Evolutionary conservation across 2,329 filamentous ascomycete species (phyloP).

Genomic region (Talaromyces sp.): DNA sequence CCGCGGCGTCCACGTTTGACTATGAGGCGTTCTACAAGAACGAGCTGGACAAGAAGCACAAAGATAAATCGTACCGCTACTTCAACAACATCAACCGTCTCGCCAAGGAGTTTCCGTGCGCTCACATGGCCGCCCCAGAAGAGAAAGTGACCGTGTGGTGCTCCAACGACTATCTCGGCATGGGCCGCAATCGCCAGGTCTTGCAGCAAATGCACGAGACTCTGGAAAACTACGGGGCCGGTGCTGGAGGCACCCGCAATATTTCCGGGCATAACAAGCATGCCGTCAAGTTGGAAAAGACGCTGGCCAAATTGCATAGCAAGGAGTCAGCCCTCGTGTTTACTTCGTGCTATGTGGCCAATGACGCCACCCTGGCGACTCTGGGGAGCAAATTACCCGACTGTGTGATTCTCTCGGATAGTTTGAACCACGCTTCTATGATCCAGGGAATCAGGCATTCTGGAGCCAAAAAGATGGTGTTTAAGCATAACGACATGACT

Average conservation of each 20-base stretch:
- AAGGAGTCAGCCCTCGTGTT: constrained; percentile 93
- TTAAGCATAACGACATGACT: constrained; percentile 95
- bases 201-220: constrained; percentile 91
- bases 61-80: constrained; percentile 99
- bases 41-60: constrained; percentile 97
- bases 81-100: constrained; percentile 99
- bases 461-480: constrained; percentile 93
- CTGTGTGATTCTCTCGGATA: constrained; percentile 97
- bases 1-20: constrained; percentile 63
- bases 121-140: constrained; percentile 77
- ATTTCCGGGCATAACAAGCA: constrained; percentile 98
- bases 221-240: constrained; percentile 88
- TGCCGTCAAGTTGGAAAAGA: constrained; percentile 75
- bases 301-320: constrained; percentile 79
- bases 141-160: constrained; percentile 97
- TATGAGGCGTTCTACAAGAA: constrained; percentile 83
- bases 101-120: constrained; percentile 90
- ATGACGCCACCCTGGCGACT: constrained; percentile 93
- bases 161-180: constrained; percentile 97
- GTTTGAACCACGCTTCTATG: constrained; percentile 97
- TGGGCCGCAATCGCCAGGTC: constrained; percentile 87
- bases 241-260: constrained; percentile 91
- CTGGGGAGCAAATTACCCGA: constrained; percentile 94
- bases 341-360: constrained; percentile 96
- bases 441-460: constrained; percentile 98